Percentiles rank a stretch among this genome's conserved stretches.
Evolutionary conservation across 2,329 filamentous ascomycete genomes (phyloP).

Genomic region (Sarocladiaceae sp.): DNA sequence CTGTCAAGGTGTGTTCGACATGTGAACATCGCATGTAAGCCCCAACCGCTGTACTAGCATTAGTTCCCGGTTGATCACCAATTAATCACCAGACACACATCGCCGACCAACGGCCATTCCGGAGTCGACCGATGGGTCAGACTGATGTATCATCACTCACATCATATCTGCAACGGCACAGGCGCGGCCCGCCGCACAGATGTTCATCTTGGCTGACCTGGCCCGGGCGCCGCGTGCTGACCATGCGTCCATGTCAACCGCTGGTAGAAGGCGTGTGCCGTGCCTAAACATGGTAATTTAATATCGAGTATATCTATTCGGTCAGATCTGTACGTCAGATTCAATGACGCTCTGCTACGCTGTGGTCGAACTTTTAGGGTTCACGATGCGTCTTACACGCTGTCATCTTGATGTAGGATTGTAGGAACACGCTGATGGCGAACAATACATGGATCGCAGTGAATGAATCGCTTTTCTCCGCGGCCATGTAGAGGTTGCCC

Average conservation of each 20-base stretch:
- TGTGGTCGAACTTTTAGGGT: no score
- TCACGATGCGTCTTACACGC: no score
- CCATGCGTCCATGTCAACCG: background rate
- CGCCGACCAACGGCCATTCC: background rate
- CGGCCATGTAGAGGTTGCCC: background rate
- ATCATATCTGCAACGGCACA: background rate
- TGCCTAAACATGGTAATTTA: background rate
- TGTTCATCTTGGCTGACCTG: background rate
- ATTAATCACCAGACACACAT: background rate
- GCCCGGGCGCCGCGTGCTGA: background rate
- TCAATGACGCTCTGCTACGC: no score
- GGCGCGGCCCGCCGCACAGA: background rate
- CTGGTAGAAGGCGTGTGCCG: background rate
- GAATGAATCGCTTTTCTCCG: background rate
- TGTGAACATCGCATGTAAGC: background rate
- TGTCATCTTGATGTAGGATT: no score
- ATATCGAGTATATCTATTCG: background rate
- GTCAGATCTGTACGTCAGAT: no score
- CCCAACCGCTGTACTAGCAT: background rate
- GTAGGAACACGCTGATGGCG: no score
- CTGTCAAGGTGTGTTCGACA: background rate
- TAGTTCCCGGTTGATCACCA: background rate
- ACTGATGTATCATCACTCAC: conserved; percentile 4
- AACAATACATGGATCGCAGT: background rate
- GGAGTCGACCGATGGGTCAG: background rate